Base-by-base conservation (phyloP, 257 asterid genomes). In the Gentiana dahurica region DNA sequence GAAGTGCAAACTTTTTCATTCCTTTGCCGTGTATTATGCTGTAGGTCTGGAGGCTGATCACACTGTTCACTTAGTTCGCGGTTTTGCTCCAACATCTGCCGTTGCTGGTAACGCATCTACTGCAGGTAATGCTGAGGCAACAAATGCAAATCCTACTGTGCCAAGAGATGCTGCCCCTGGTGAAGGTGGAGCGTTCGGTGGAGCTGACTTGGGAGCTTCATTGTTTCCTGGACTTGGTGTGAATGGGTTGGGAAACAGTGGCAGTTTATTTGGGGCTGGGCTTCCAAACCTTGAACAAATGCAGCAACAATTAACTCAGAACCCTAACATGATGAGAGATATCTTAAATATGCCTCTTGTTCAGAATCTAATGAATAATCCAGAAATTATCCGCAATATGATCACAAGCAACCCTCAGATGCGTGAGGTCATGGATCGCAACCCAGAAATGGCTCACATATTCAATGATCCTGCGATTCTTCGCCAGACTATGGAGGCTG, bases 401-500 rank as follows among this genome's bases (percentile, higher is more conserved):
- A 71, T 78, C 53, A 73, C 65, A 79, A 76, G 66, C 67, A 81
- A 78, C 63, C 81, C 89, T 69, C 89, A 76, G 68, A 81, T 78
- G 89, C 89, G 79, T 55, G 89, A 75, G 67, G 65, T 78, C 62
- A 71, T 78, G 73, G 81, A 78, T 54, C 83, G 81, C 52, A 78
- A 81, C 58, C 85, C 81, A 1, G 85, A 76, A 65, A 83, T 78
- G 49, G 77, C 78, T 11, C 89, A 76, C 48, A 55, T 78, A 62
- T 77, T 81, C 53, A 78, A 73, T 69, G 89, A 81, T 73, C 83
- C 83, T 35, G 74, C 81, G 52, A 81, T 77, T 61, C 83, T 78
- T 47, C 75, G 81, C 12, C 83, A 78, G 69, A 73, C 85, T 34
- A 79, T 81, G 85, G 85, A 78, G 53, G 85, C 85, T 76, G 81